Evolutionary conservation across 2,329 filamentous ascomycete genomes (phyloP).

Genomic region (Phoma sp.): DNA sequence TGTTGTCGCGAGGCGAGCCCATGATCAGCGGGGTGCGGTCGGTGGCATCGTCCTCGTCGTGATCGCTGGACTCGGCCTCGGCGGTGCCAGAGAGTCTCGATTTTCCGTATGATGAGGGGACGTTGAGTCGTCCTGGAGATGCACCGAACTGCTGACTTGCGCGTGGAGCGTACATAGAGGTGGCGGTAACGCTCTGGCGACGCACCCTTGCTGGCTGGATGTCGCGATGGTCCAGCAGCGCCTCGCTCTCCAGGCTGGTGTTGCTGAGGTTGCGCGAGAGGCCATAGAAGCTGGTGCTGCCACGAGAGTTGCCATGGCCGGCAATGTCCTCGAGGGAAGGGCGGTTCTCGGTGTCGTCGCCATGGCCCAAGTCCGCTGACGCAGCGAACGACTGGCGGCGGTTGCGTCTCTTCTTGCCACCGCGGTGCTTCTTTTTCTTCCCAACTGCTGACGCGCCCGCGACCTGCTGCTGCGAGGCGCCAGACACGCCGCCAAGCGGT

Average conservation of each 20-base stretch:
- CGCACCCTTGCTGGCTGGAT: conserved; percentile 50
- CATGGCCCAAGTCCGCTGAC: conserved; percentile 59
- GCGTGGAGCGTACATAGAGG: conserved; percentile 37
- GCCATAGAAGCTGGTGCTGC: conserved; percentile 60
- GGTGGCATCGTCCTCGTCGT: conserved; percentile 56
- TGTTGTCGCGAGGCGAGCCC: conserved; percentile 44
- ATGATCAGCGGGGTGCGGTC: conserved; percentile 63
- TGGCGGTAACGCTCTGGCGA: conserved; percentile 52
- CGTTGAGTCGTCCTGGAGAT: conserved; percentile 28
- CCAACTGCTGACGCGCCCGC: conserved; percentile 21
- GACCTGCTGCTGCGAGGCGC: conserved; percentile 3
- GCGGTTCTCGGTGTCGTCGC: conserved; percentile 60
- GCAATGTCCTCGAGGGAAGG: conserved; percentile 39
- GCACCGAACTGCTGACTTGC: conserved; percentile 29
- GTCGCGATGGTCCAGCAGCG: conserved; percentile 82
- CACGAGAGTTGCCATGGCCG: conserved; percentile 34
- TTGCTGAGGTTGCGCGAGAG: conserved; percentile 70
- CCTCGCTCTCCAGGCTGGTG: conserved; percentile 88
- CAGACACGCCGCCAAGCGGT: conserved; percentile 13
- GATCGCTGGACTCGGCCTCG: conserved; percentile 53
- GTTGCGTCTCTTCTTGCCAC: conserved; percentile 76
- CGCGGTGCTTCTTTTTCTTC: conserved; percentile 77
- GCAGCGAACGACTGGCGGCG: conserved; percentile 82
- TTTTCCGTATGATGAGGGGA: conserved; percentile 25
- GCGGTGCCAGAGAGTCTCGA: conserved; percentile 41